phyloP scores from a whole-genome alignment of 768 basidiomycete genomes.

The Calocera cornea region DNA sequence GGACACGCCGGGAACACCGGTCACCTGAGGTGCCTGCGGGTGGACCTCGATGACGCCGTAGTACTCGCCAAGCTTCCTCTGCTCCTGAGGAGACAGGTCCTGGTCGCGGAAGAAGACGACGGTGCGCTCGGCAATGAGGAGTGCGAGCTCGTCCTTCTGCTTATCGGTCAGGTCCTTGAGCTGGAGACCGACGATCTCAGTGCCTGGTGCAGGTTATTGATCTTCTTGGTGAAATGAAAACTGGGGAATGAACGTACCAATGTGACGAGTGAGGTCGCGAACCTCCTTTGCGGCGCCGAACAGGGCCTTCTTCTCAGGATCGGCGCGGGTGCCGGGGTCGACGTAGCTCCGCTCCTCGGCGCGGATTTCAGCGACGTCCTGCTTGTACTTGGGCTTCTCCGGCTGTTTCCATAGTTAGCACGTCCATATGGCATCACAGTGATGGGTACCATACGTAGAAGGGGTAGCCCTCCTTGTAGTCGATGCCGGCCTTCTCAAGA shows the following conservation, averaged over 20 bases:
- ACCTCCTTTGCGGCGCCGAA: constrained; percentile 23
- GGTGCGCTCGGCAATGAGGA: constrained; percentile 20
- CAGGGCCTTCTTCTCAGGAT: constrained; percentile 21
- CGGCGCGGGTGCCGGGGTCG: constrained; percentile 21
- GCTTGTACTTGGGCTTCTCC: constrained; percentile 6
- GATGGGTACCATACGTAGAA: not conserved
- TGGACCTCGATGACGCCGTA: constrained; percentile 24
- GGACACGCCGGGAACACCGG: constrained; percentile 20
- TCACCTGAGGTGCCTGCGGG: constrained; percentile 24
- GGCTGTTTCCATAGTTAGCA: not conserved
- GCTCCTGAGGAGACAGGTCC: constrained; percentile 23
- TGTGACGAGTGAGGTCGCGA: constrained; percentile 15
- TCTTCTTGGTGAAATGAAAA: not conserved
- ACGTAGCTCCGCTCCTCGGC: constrained; percentile 5
- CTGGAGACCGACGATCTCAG: constrained; percentile 23
- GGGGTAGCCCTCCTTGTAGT: constrained; percentile 4
- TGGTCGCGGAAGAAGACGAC: constrained; percentile 27
- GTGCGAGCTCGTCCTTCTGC: constrained; percentile 20
- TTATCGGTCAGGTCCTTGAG: constrained; percentile 18
- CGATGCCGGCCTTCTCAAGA: constrained; percentile 1
- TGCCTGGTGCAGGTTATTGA: constrained; percentile 7
- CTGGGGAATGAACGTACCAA: constrained; percentile 9
- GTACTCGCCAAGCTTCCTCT: constrained; percentile 21
- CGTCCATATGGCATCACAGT: not conserved
- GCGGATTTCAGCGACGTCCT: constrained; percentile 5